Percentiles rank a stretch among this genome's conserved stretches.
Conservation (phyloP, 2,329 filamentous ascomycete species). For the Claviceps monticola region DNA sequence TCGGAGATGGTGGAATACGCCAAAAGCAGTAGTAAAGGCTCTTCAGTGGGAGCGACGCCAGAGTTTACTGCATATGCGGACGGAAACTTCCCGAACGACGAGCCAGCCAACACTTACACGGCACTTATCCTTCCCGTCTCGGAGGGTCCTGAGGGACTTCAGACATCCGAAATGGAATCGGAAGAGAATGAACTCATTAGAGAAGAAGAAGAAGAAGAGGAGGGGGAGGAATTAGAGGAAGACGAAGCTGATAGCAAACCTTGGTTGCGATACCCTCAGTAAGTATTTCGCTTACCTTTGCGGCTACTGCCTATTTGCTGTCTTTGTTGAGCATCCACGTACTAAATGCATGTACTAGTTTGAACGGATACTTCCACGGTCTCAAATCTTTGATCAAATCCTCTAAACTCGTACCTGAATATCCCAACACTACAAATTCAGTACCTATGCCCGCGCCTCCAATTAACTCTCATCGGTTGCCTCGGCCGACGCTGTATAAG, state of each 20-base stretch:
- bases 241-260: conserved; percentile 21
- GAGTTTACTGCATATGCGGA: not conserved
- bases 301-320: not conserved
- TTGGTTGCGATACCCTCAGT: conserved; percentile 28
- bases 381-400: conserved; percentile 54
- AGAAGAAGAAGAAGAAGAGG: conserved; percentile 16
- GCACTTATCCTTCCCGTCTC: not conserved
- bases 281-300: conserved; percentile 3
- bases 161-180: conserved; percentile 5
- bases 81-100: not conserved
- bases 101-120: not conserved
- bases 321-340: not conserved
- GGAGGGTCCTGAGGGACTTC: not conserved
- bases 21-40: not conserved
- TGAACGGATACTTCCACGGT: conserved; percentile 70
- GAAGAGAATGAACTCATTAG: conserved; percentile 12
- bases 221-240: conserved; percentile 14
- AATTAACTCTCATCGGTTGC: conserved; percentile 21
- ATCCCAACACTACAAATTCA: conserved; percentile 36
- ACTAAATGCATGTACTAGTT: conserved; percentile 32
- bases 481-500: conserved; percentile 41
- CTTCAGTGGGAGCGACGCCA: not conserved
- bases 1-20: conserved; percentile 3
- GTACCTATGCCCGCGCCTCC: conserved; percentile 21
- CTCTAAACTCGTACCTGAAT: conserved; percentile 56